Base-by-base conservation (phyloP, 2,329 filamentous ascomycete species). In the Fusarium citri region DNA sequence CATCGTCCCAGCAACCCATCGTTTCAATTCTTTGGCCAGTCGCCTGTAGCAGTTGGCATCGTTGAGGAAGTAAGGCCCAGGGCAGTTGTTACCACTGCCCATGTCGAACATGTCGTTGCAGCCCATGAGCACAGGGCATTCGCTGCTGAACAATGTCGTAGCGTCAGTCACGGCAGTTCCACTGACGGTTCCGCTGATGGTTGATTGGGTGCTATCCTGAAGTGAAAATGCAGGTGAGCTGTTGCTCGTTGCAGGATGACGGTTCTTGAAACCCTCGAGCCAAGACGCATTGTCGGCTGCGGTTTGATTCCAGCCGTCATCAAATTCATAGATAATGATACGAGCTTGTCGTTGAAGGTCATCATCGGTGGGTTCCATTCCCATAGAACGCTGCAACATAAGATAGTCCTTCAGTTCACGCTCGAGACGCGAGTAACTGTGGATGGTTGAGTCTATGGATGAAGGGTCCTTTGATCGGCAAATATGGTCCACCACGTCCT, bases 231-330 rank as follows among this genome's bases (percentile, higher is more conserved):
- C 60, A 10, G 74, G 73, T 15, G 74, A 76, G 55, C 59, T 74
- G 23, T 74, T 64, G 18, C 61, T 69, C 28, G 51, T 51, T 40
- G 43, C 46, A 16, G 77, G 64, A 65, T 88, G 84, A 51, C 85
- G 82, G 42, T 80, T 76, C 62, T 82, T 85, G 78, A 90, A 90
- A 15, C 82, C 78, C 6, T 79, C 76, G 3, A 90, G 79, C 85
- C 87, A 89, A 6, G 81, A 76, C 5, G 79, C 68, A 64, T 88
- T 87, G 67, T 91, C 88, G 5, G 87, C 86, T 1, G 84, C 85
- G 3, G 88, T 91, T 72, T 89, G 88, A 67, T 90, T 90, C 87
- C 88, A 90, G 12, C 84, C 84, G 69, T 90, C 88, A 55, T 89
- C 87, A 61, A 83, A 85, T 48, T 88, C 87, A 76, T 88, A 90